phyloP scores from a whole-genome alignment of 176 grass and related monocot species.

The Bolboschoenus planiculmis region DNA sequence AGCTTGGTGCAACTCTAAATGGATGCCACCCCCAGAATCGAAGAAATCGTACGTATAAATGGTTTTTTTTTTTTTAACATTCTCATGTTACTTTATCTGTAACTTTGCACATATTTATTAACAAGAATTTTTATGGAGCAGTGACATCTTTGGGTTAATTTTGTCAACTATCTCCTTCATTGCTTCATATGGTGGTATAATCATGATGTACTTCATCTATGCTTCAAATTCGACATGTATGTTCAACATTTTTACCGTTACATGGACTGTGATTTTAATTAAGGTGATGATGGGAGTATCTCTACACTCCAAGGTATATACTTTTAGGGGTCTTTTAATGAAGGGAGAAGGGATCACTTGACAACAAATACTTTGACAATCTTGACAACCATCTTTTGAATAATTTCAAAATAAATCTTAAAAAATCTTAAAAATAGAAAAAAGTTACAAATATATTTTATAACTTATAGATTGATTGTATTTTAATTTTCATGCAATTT shows the following conservation, averaged over 20 bases:
- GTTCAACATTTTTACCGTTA: conserved; percentile 82
- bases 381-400: too few relatives aligned
- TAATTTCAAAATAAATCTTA: too few relatives aligned
- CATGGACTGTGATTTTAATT: conserved; percentile 71
- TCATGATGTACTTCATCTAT: conserved; percentile 54
- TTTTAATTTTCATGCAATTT: too few relatives aligned
- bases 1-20: conserved; percentile 74
- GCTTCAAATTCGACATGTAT: conserved; percentile 42
- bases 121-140: neutral
- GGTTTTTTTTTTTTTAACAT: neutral
- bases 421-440: too few relatives aligned
- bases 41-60: conserved; percentile 46
- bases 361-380: too few relatives aligned
- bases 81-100: neutral
- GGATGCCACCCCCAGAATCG: conserved; percentile 59
- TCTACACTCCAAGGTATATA: conserved; percentile 81
- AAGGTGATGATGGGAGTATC: conserved; percentile 72
- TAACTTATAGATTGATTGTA: too few relatives aligned
- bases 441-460: too few relatives aligned
- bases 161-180: conserved; percentile 68
- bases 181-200: conserved; percentile 61
- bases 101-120: neutral
- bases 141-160: conserved; percentile 67
- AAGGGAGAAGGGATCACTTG: neutral
- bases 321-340: neutral